Base-by-base conservation (phyloP, 2,329 filamentous ascomycete genomes). In the Colletotrichum trifolii region DNA sequence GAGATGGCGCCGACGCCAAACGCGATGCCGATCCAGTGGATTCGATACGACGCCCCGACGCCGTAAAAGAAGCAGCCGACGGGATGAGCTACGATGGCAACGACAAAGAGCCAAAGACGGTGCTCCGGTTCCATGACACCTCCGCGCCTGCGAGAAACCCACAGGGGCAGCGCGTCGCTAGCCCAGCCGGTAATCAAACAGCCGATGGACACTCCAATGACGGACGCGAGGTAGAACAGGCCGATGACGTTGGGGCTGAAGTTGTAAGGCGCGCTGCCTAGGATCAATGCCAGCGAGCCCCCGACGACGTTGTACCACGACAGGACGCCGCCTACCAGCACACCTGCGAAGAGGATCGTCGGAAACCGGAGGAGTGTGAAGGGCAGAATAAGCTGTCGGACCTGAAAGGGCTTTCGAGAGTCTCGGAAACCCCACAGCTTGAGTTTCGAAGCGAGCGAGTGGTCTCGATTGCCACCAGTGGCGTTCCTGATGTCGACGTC, bases 61-160 rank as follows among this genome's bases (percentile, higher is more conserved):
- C 68, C 69, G 13, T 69, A 72, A n/a, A 72, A 55, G 1, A 72
- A 60, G 42, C 69, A 72, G 0, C 71, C 71, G 3, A 66, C 59
- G 3, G 71, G 71, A 40, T 72, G 71, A 10, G 67, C 62, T 4
- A 72, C 34, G 2, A 72, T 46, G 2, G 71, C 63, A 43, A 72
- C 53, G 13, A 66, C 25, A 11, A 65, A 71, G 3, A 67, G 67
- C 69, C 69, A 73, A 2, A 73, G 67, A 1, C 71, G 70, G 8
- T 73, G 70, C 49, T 73, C 71, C 2, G 71, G 71, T 13, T 73
- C 71, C 65, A 70, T 71, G 5, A 73, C 65, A 0, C 71, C 71
- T 8, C 65, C 64, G 15, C 71, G 72, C 15, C 67, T 52, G 2
- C 70, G 69, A 0, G 71, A 66, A 25, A 73, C 66, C 12, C 52